A percentile compares a stretch with the other conserved stretches of the same genome.
These are phyloP conservation scores for Pterocarpus santalinus DNA, from an alignment of 306 rosid species.

Conservation along the genomic window DNA sequence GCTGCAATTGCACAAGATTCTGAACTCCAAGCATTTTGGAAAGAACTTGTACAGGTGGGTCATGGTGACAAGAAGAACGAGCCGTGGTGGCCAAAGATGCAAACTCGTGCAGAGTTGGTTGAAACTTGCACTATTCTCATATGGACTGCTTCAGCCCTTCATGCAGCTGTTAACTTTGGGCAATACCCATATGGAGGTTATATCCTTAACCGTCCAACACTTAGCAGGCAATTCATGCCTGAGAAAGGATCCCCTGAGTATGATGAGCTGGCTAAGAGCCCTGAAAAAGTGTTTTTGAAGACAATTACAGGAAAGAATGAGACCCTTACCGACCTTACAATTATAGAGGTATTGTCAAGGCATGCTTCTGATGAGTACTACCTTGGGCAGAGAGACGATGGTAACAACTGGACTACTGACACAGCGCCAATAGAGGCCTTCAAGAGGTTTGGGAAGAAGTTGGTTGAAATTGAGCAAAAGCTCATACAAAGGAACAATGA, in stretches of 20 bases:
- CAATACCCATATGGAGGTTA: conserved; percentile 75
- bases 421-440: conserved; percentile 48
- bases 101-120: conserved; percentile 51
- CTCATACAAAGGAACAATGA: conserved; percentile 21
- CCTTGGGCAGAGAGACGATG: conserved; percentile 60
- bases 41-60: conserved; percentile 63
- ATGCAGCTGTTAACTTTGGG: conserved; percentile 40
- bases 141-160: conserved; percentile 67
- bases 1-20: conserved; percentile 40
- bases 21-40: conserved; percentile 53
- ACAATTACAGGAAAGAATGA: conserved; percentile 56
- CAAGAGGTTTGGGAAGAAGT: conserved; percentile 55
- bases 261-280: conserved; percentile 50
- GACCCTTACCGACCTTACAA: conserved; percentile 57
- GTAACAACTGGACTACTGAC: conserved; percentile 65
- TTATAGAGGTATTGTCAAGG: conserved; percentile 54
- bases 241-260: conserved; percentile 57
- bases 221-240: conserved; percentile 56
- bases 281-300: conserved; percentile 57
- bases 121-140: conserved; percentile 62
- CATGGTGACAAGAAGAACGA: conserved; percentile 64
- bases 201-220: conserved; percentile 61
- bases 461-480: conserved; percentile 50
- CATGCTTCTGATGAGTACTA: conserved; percentile 62
- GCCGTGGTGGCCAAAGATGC: conserved; percentile 46